These are phyloP conservation scores for Cladosporium sp. DNA, from an alignment of 2,329 filamentous ascomycete genomes.

Conservation along the genomic window DNA sequence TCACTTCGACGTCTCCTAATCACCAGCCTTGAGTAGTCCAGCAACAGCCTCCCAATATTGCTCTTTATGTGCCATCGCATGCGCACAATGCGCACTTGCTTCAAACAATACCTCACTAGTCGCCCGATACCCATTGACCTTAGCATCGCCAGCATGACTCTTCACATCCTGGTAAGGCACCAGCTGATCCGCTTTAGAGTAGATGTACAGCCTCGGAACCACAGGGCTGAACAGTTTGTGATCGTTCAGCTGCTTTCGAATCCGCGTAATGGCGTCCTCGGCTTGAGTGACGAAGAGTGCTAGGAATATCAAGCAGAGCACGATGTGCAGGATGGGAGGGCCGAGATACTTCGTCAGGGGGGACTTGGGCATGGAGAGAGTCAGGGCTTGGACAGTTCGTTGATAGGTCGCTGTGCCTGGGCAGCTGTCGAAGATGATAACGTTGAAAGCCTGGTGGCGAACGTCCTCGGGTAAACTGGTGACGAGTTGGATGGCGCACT, in stretches of 20 bases:
- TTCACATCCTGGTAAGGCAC: constrained; percentile 59
- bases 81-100: constrained; percentile 61
- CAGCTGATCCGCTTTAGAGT: constrained; percentile 59
- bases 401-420: constrained; percentile 25
- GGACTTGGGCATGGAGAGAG: constrained; percentile 22
- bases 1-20: background rate
- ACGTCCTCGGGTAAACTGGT: constrained; percentile 16
- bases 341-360: constrained; percentile 22
- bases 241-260: constrained; percentile 22
- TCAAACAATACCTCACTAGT: constrained; percentile 57
- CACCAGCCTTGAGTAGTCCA: background rate
- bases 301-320: constrained; percentile 17
- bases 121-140: constrained; percentile 48
- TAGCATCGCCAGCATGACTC: constrained; percentile 52
- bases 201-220: constrained; percentile 56
- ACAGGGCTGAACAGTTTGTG: constrained; percentile 14
- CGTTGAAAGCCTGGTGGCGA: constrained; percentile 20
- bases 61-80: constrained; percentile 11
- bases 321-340: constrained; percentile 11
- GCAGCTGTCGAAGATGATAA: constrained; percentile 32
- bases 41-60: constrained; percentile 13
- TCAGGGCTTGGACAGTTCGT: constrained; percentile 24
- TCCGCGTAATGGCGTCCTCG: constrained; percentile 19
- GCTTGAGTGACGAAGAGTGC: constrained; percentile 5
- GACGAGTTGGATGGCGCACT: constrained; percentile 28